Percentiles rank a stretch among this genome's conserved stretches.
These are phyloP conservation scores for Fusarium acutatum DNA, from an alignment of 2,329 filamentous ascomycete genomes.

Conservation along the genomic window DNA sequence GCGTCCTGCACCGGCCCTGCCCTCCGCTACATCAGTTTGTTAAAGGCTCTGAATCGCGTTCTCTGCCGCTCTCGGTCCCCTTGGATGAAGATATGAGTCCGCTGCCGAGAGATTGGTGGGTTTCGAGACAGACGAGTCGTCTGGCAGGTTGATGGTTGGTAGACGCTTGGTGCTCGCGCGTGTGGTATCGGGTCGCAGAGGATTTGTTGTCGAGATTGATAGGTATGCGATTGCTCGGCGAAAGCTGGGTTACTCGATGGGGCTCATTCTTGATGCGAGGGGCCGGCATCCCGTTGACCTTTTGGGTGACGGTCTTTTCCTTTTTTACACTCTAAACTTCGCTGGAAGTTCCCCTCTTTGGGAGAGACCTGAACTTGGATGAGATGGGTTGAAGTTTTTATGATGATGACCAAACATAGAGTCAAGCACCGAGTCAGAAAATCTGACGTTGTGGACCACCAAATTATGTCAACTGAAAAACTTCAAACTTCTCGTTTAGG, in stretches of 20 bases:
- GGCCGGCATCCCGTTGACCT: conserved; percentile 52
- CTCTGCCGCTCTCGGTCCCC: conserved; percentile 56
- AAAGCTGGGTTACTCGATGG: conserved; percentile 94
- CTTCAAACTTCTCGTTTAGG: conserved; percentile 31
- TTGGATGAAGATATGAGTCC: conserved; percentile 94
- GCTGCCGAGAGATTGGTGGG: conserved; percentile 42
- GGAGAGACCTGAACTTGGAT: conserved; percentile 25
- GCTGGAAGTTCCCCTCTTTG: conserved; percentile 50
- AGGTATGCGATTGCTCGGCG: conserved; percentile 95
- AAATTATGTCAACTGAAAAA: conserved; percentile 47
- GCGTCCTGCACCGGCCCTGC: conserved; percentile 53
- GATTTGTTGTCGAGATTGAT: conserved; percentile 90
- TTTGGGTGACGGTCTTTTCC: conserved; percentile 35
- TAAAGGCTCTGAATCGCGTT: conserved; percentile 1
- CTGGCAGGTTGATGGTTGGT: conserved; percentile 50
- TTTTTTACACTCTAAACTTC: conserved; percentile 52
- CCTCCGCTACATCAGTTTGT: conserved; percentile 55
- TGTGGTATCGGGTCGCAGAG: conserved; percentile 58
- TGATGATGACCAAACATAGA: conserved; percentile 96
- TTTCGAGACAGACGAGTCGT: conserved; percentile 9
- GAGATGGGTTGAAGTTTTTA: conserved; percentile 62
- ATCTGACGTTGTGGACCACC: conserved; percentile 46
- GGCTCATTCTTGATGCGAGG: conserved; percentile 99
- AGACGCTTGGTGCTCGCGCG: conserved; percentile 57
- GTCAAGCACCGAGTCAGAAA: conserved; percentile 90